These are phyloP conservation scores for Aspergillus sp. DNA, from an alignment of 2,329 filamentous ascomycete genomes.

Conservation along the genomic window DNA sequence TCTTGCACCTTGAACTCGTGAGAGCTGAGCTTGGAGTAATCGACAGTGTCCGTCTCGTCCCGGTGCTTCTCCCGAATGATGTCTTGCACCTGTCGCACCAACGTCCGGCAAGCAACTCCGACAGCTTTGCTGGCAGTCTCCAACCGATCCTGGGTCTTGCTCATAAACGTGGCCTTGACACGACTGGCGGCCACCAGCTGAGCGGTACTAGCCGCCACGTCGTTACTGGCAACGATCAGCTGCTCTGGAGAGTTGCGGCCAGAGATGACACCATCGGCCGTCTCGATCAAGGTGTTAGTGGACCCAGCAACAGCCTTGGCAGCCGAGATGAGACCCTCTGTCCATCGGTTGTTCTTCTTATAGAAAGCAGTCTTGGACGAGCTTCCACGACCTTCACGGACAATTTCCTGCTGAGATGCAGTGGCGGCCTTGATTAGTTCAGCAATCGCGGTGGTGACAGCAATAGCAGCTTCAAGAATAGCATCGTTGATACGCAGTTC, in stretches of 20 bases:
- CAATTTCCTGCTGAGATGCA: slow-evolving; percentile 90
- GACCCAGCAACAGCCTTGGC: slow-evolving; percentile 92
- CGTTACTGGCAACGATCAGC: slow-evolving; percentile 94
- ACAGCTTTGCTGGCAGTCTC: slow-evolving; percentile 92
- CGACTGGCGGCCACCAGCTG: slow-evolving; percentile 93
- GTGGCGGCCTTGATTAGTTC: slow-evolving; percentile 94
- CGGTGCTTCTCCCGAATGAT: slow-evolving; percentile 85
- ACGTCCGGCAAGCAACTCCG: slow-evolving; percentile 75
- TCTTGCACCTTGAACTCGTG: slow-evolving; percentile 98
- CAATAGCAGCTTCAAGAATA: slow-evolving; percentile 86
- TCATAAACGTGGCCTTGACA: slow-evolving; percentile 98
- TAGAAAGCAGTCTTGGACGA: slow-evolving; percentile 92
- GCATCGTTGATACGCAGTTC: slow-evolving; percentile 94
- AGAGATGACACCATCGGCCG: slow-evolving; percentile 89
- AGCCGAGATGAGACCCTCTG: slow-evolving; percentile 92
- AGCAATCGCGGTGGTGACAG: slow-evolving; percentile 89
- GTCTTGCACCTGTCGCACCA: slow-evolving; percentile 89
- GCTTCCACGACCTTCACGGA: slow-evolving; percentile 82
- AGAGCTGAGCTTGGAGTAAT: slow-evolving; percentile 81
- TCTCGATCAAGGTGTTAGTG: slow-evolving; percentile 96
- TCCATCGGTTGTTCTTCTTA: slow-evolving; percentile 99
- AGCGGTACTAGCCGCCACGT: slow-evolving; percentile 91
- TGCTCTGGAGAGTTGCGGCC: slow-evolving; percentile 92
- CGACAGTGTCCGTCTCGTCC: slow-evolving; percentile 72
- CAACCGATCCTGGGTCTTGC: slow-evolving; percentile 86